Evolutionary conservation across 2,329 filamentous ascomycete genomes (phyloP).

Genomic region (Penicillium glabrum): DNA sequence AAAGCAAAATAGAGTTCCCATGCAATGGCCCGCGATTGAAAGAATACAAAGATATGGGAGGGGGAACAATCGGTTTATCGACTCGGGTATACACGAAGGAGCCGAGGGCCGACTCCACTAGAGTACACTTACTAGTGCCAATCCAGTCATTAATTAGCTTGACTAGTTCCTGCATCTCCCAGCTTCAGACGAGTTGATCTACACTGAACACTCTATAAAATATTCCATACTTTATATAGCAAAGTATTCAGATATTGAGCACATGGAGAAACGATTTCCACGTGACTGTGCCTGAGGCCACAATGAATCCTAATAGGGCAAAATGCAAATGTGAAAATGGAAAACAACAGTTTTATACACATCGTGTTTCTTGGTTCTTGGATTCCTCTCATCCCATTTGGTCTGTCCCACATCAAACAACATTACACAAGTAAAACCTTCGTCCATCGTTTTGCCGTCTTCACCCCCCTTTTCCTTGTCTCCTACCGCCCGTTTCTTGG

Average conservation of each 20-base stretch:
- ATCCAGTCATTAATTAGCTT: not conserved
- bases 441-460: not conserved
- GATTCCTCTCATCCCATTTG: not conserved
- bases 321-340: not conserved
- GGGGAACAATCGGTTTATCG: conserved; percentile 4
- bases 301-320: not conserved
- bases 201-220: too few relatives aligned
- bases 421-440: not conserved
- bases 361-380: not conserved
- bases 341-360: not conserved
- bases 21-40: not conserved
- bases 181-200: not conserved
- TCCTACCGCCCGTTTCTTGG: conserved; percentile 14
- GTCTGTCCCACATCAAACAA: not conserved
- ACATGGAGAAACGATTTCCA: not conserved
- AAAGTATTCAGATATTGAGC: too few relatives aligned
- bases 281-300: not conserved
- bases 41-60: not conserved
- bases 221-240: too few relatives aligned
- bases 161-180: not conserved
- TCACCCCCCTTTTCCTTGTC: conserved; percentile 2
- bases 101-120: conserved; percentile 9
- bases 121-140: not conserved
- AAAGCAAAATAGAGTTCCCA: too few relatives aligned
- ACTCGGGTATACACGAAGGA: conserved; percentile 15